Base-by-base conservation (phyloP, 768 basidiomycete species). In the Boletales sp. region DNA sequence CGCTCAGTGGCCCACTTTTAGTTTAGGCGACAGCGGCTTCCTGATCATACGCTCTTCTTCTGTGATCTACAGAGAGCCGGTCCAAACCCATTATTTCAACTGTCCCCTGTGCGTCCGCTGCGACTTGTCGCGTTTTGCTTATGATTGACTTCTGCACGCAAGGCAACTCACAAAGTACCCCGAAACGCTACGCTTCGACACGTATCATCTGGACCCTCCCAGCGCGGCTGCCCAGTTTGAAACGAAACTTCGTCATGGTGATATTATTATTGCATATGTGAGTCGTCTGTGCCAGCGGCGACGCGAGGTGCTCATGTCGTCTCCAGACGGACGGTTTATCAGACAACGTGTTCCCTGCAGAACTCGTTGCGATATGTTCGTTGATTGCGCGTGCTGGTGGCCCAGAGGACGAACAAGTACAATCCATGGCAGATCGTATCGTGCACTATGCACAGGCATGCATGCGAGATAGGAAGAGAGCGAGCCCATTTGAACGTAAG, bases 21-120 rank as follows among this genome's bases (percentile, higher is more conserved):
- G 87, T 63, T 71, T 90, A 56, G 87, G 87, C n/a, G 87, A 90
- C 64, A 89, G 87, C 50, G 87, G 87, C 8, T 89, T 81, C 63
- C 73, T 79, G 53, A 81, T 89, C 40, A 79, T 88, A 50, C 83
- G 88, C 32, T 79, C 82, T 14, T 82, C 83, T 21, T 73, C 81
- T 13, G 72, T 89, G 27, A 70, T 85, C 39, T 74, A 89, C 62
- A 74, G 39, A 55, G 61, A 67, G 35, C 63, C 63, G 18, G 48
- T 21, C 0, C 67, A 68, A 48, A 68, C 69, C 1, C 67, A 68
- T 56, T 68, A 67, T 35, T 68, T 68, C 27, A 68, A 68, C 44
- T 68, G 67, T 30, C 67, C 67, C 1, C 46, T 69, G 67, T 68
- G 27, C 50, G 66, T 52, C 34, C 12, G 36, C 3, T 32, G 30